Percentiles rank a stretch among this genome's conserved stretches.
Evolutionary conservation across 768 basidiomycete genomes (phyloP).

Genomic region (Suillus americanus): DNA sequence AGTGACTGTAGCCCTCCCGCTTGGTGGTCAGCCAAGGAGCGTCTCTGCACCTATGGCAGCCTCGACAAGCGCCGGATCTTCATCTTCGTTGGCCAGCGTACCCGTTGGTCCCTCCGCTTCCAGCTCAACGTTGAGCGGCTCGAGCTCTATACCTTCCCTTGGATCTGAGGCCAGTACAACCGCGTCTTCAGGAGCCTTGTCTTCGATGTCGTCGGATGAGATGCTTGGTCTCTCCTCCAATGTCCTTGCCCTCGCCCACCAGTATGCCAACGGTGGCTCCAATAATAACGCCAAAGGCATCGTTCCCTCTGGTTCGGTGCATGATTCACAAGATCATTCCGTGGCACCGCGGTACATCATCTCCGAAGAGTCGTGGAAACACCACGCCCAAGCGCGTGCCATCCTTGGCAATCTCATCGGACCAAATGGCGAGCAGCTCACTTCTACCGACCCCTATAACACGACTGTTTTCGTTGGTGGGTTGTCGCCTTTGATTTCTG

Average conservation of each 20-base stretch:
- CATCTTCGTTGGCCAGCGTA: slow-evolving; percentile 30
- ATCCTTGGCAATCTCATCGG: slow-evolving; percentile 83
- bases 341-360: slow-evolving; percentile 54
- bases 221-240: slow-evolving; percentile 47
- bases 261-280: slow-evolving; percentile 41
- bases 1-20: slow-evolving; percentile 49
- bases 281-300: slow-evolving; percentile 25
- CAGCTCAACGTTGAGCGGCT: slow-evolving; percentile 49
- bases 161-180: slow-evolving; percentile 48
- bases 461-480: slow-evolving; percentile 96
- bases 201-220: slow-evolving; percentile 53
- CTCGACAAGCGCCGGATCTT: slow-evolving; percentile 19
- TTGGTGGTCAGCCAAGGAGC: slow-evolving; percentile 53
- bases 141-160: slow-evolving; percentile 50
- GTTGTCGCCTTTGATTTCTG: slow-evolving; percentile 81
- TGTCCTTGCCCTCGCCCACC: slow-evolving; percentile 47
- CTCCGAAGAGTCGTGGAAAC: slow-evolving; percentile 80
- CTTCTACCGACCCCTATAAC: slow-evolving; percentile 92
- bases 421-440: slow-evolving; percentile 83
- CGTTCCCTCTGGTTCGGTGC: slow-evolving; percentile 36
- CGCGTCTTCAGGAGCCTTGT: slow-evolving; percentile 49
- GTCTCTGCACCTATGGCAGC: slow-evolving; percentile 71
- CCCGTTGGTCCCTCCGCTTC: slow-evolving; percentile 43
- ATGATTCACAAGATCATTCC: slow-evolving; percentile 42
- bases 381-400: slow-evolving; percentile 79